A percentile compares a stretch with the other conserved stretches of the same genome.
phyloP scores from a whole-genome alignment of 2,329 filamentous ascomycete species.

The Exophiala lecanii-corni region DNA sequence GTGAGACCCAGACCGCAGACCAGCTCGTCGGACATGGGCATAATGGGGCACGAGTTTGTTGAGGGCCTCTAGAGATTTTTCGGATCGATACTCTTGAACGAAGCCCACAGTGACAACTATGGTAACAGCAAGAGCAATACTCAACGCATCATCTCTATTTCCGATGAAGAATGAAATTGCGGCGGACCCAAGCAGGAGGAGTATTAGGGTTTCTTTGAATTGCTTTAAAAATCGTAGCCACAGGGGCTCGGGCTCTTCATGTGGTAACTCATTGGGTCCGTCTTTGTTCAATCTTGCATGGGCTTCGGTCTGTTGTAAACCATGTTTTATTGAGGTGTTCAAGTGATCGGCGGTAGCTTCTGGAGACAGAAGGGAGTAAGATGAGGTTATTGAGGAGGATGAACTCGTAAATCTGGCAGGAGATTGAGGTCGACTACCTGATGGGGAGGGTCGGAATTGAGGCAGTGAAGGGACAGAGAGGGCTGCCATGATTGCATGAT shows the following conservation, averaged over 20 bases:
- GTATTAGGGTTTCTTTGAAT: constrained; percentile 91
- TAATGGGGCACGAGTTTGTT: constrained; percentile 92
- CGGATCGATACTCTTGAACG: constrained; percentile 93
- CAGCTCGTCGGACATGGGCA: constrained; percentile 77
- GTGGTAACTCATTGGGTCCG: constrained; percentile 90
- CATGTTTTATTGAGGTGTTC: constrained; percentile 75
- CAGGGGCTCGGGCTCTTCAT: constrained; percentile 86
- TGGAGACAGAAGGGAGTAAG: constrained; percentile 64
- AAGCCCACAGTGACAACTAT: constrained; percentile 97
- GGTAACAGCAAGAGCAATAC: constrained; percentile 91
- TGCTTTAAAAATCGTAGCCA: constrained; percentile 96
- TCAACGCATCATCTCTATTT: constrained; percentile 91
- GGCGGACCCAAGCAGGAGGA: constrained; percentile 85
- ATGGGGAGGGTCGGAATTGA: constrained; percentile 46
- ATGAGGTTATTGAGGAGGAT: constrained; percentile 40
- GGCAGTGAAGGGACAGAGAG: constrained; percentile 55
- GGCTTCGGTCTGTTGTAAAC: constrained; percentile 76
- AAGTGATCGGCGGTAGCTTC: constrained; percentile 73
- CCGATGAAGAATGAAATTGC: constrained; percentile 84
- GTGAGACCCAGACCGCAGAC: constrained; percentile 2
- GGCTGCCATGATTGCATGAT: constrained; percentile 59
- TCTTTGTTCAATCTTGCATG: constrained; percentile 71
- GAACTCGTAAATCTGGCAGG: constrained; percentile 11
- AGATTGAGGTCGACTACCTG: constrained; percentile 12
- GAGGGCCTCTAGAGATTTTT: constrained; percentile 93